Conservation (phyloP, 768 basidiomycete species). For the Fistulinella prunicolor region DNA sequence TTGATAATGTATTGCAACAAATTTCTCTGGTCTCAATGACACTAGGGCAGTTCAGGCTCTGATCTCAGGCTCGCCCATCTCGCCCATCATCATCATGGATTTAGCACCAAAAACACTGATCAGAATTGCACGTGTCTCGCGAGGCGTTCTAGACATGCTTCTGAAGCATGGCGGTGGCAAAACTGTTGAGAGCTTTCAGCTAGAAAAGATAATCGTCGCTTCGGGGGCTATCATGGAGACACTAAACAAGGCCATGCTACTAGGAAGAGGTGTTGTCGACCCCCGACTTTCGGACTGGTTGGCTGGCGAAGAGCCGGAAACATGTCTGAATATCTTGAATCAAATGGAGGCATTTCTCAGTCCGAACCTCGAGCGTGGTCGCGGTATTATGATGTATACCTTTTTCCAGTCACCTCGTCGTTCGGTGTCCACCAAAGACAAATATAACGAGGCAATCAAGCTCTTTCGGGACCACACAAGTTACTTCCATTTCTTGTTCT, state of each 20-base stretch:
- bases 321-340: conserved; percentile 5
- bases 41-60: too few relatives aligned
- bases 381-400: background rate
- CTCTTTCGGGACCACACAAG: background rate
- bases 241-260: background rate
- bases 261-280: background rate
- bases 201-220: conserved; percentile 4
- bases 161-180: too few relatives aligned
- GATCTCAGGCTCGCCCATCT: too few relatives aligned
- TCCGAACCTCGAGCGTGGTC: background rate
- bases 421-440: background rate
- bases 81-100: too few relatives aligned
- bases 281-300: conserved; percentile 13
- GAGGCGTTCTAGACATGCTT: too few relatives aligned
- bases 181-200: too few relatives aligned
- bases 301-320: background rate
- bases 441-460: conserved; percentile 2
- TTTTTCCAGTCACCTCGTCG: background rate
- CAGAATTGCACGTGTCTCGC: too few relatives aligned
- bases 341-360: conserved; percentile 7
- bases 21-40: too few relatives aligned
- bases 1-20: too few relatives aligned
- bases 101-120: too few relatives aligned
- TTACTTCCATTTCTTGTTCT: conserved; percentile 14
- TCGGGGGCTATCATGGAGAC: conserved; percentile 5